Base-by-base conservation (phyloP, 1,139 yeast genomes). In the Kodamaea arcana region DNA sequence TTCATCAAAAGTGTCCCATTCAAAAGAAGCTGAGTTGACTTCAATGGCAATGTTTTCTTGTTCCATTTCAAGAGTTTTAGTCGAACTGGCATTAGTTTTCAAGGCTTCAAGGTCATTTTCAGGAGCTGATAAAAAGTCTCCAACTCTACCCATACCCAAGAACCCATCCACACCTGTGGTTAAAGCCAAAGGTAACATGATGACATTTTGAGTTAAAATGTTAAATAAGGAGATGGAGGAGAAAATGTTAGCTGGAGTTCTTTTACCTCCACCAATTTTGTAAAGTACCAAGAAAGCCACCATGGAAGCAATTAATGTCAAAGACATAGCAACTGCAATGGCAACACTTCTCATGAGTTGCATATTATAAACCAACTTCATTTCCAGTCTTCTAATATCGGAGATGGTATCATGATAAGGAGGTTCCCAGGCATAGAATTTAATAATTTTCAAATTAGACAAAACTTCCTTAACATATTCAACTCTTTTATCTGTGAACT, bases 141-240 rank as follows among this genome's bases (percentile, higher is more conserved):
- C 78, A 24, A 83, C 68, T 54, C 94, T 73, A 9, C 60, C 60
- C 17, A 80, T 52, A 11, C 86, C 85, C 32, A 82, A 66, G 43
- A 70, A 64, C 12, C 84, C 86, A 57, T 85, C 94, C 2, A 79
- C 72, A 39, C 78, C 80, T 35, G 76, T 61, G 20, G 86, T 79
- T 35, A 82, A 60, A 42, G 84, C 80, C 60, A 85, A 64, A 18
- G 95, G 96, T 34, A 85, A 62, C 48, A 85, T 63, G 50, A 85
- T 66, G 16, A 73, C 65, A 40, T 65, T 70, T 35, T 62, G 64
- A 4, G 78, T 54, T 43, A 75, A 63, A 25, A 78, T 71, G 46
- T 80, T 80, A 65, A 87, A 88, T 37, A 85, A 69, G 0, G 92
- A 73, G 35, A 88, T 65, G 9, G 95, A 82, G 0, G 96, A 75